Percentiles rank a stretch among this genome's conserved stretches.
phyloP scores from a whole-genome alignment of 139 green algal species.

The Chlamydomonas applanata region DNA sequence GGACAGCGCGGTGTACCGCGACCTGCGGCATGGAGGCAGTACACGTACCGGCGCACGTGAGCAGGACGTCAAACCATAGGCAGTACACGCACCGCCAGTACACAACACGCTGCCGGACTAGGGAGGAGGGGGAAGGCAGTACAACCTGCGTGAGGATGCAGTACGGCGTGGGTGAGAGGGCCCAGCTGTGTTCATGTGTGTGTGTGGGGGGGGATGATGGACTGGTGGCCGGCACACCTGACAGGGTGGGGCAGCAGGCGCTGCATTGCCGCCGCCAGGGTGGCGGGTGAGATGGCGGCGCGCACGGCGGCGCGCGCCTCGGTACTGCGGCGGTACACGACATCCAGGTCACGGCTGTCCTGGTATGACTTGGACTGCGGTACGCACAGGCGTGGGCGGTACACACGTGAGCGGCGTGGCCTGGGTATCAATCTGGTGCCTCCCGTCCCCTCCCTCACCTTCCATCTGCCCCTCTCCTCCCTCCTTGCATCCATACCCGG shows the following conservation, averaged over 20 bases:
- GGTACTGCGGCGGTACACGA: conserved; percentile 40
- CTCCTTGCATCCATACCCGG: no score
- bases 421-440: neutral
- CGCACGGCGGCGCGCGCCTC: conserved; percentile 38
- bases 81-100: no score
- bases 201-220: no score
- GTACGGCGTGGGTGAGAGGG: neutral
- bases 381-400: neutral
- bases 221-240: no score
- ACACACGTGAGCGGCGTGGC: neutral
- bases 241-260: conserved; percentile 43
- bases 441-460: no score
- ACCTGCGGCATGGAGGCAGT: neutral
- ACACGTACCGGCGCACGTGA: no score
- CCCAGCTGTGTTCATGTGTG: no score
- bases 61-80: no score
- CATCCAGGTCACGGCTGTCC: conserved; percentile 45
- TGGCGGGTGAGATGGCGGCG: conserved; percentile 9
- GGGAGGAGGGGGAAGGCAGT: neutral
- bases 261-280: conserved; percentile 41
- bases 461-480: no score
- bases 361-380: conserved; percentile 40
- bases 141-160: neutral
- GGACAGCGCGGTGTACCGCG: conserved; percentile 47
- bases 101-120: neutral